phyloP scores from a whole-genome alignment of 208 protist genomes.

The Acanthamoeba royreba region DNA sequence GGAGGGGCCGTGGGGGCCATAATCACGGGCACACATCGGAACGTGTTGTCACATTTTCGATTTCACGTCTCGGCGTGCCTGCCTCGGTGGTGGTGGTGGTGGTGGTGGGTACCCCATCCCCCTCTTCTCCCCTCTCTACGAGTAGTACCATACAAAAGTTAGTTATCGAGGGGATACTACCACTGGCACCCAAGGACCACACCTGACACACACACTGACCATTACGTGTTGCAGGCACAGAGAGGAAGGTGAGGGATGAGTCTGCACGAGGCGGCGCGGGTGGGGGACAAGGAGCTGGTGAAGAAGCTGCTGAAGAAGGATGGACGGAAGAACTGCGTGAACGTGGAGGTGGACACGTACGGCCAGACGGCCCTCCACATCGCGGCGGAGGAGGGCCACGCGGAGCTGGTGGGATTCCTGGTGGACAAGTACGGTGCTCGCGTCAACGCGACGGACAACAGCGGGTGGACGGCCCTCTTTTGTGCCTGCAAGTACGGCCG shows the following conservation, averaged over 20 bases:
- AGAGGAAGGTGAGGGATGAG: background rate
- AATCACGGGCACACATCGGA: no score
- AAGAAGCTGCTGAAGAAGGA: conserved; percentile 46
- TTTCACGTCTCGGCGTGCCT: no score
- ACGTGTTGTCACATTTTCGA: no score
- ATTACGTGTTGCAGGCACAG: no score
- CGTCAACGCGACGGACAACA: conserved; percentile 30
- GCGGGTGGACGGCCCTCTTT: conserved; percentile 38
- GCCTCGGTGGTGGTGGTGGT: no score
- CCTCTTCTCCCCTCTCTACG: no score
- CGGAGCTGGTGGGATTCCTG: background rate
- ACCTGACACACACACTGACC: no score
- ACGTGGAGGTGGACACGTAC: conserved; percentile 17
- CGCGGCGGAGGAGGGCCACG: conserved; percentile 25
- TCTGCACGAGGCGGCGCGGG: background rate
- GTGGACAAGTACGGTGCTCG: background rate
- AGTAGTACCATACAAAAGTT: no score
- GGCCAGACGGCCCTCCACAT: conserved; percentile 11
- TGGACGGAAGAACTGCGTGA: background rate
- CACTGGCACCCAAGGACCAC: no score
- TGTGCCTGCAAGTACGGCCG: conserved; percentile 27
- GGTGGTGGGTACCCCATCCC: no score
- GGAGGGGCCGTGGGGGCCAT: no score
- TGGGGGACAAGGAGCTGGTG: background rate
- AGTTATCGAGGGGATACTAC: no score